Conservation (phyloP, 73 alveolate genomes). For the Effrenium voratum region DNA sequence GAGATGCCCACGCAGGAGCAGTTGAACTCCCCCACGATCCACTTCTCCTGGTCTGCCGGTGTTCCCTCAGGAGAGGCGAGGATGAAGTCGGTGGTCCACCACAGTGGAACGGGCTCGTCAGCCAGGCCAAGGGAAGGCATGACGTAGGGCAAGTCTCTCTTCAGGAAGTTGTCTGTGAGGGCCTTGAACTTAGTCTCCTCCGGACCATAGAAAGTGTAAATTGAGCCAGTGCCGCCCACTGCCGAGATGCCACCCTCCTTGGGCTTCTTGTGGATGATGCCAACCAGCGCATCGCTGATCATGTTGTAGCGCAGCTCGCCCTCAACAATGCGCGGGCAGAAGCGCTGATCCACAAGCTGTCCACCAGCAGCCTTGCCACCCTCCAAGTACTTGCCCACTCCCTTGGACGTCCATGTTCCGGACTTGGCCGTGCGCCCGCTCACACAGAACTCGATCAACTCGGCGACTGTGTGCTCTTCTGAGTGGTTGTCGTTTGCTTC, state of each 20-base stretch:
- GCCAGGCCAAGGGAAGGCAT: slow-evolving; percentile 76
- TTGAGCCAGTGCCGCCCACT: slow-evolving; percentile 85
- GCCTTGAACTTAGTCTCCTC: neutral
- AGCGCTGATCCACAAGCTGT: slow-evolving; percentile 76
- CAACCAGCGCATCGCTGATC: slow-evolving; percentile 39
- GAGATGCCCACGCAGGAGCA: neutral
- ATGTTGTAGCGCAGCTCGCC: slow-evolving; percentile 62
- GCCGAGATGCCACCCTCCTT: slow-evolving; percentile 91
- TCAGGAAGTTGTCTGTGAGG: slow-evolving; percentile 36
- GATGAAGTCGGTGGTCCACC: slow-evolving; percentile 81
- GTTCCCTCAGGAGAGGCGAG: slow-evolving; percentile 23
- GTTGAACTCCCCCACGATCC: neutral
- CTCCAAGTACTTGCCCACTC: slow-evolving; percentile 44
- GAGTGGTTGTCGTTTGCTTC: slow-evolving; percentile 28
- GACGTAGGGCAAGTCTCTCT: slow-evolving; percentile 46
- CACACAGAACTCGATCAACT: slow-evolving; percentile 79
- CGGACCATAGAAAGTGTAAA: slow-evolving; percentile 32
- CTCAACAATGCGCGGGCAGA: slow-evolving; percentile 65
- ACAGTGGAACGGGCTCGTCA: slow-evolving; percentile 40
- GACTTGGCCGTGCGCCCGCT: slow-evolving; percentile 52
- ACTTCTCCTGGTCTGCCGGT: neutral
- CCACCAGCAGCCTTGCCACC: slow-evolving; percentile 76
- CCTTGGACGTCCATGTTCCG: slow-evolving; percentile 38
- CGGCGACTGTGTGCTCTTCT: slow-evolving; percentile 15
- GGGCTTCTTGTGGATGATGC: slow-evolving; percentile 90